These are phyloP conservation scores for Balamuthia mandrillaris DNA, from an alignment of 208 protist genomes.

Conservation along the genomic window DNA sequence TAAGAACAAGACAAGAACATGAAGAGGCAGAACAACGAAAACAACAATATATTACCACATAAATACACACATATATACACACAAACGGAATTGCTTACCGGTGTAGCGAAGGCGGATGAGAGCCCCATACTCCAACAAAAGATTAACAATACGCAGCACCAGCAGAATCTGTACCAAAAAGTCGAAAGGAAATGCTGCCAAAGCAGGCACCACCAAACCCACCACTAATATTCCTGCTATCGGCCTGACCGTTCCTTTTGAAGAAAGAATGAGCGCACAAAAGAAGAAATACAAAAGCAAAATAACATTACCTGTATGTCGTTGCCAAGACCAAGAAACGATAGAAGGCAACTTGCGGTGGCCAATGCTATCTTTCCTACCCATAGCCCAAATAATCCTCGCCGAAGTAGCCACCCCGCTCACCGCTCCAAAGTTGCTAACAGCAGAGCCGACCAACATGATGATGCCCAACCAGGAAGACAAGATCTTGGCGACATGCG, in stretches of 20 bases:
- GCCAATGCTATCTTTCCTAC: background rate
- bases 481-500: background rate
- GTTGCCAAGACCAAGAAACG: background rate
- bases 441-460: background rate
- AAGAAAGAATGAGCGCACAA: background rate
- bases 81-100: too few relatives aligned
- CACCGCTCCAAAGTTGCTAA: background rate
- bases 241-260: background rate
- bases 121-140: background rate
- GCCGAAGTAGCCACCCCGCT: background rate
- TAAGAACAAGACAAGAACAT: background rate
- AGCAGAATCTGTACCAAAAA: background rate
- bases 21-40: background rate
- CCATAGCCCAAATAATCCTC: background rate
- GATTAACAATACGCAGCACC: background rate
- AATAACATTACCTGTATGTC: background rate
- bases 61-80: too few relatives aligned
- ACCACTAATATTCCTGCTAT: background rate
- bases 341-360: background rate
- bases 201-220: background rate
- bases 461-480: background rate
- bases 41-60: too few relatives aligned
- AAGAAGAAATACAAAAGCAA: background rate
- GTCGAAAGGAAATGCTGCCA: background rate
- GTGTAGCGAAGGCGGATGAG: slow-evolving; percentile 5